Evolutionary conservation across 352 stramenopile species (phyloP), one percentile per base, ranked within the genome.

Genomic region (Phytophthora sp.): DNA sequence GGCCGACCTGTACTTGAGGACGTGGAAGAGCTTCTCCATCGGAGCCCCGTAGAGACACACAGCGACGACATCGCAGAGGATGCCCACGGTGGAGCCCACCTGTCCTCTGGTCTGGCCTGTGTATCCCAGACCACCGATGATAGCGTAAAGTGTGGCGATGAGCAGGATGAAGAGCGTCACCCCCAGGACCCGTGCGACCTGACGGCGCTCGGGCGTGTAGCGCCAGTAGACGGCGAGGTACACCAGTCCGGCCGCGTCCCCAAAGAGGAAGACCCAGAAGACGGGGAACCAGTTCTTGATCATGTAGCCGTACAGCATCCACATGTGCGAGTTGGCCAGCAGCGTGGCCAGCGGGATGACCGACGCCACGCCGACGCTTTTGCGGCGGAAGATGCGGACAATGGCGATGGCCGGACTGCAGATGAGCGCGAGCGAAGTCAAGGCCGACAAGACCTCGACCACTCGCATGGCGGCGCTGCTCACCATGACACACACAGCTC

Each of bases 181-280:
- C 0, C 27, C 54, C 27, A 77, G 28, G 11, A 78, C 37, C 3
- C 24, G 48, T 3, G 41, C 42, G n/a, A 80, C 58, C n/a, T 49
- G 41, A 1, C 46, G 42, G 12, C 54, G 71, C 15, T 77, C 66
- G 4, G 61, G 49, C 20, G 68, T 71, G 64, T 74, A 80, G 20
- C 57, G 62, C 35, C 77, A 84, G 60, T 83, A 87, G 15, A 85
- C 59, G 1, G 61, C 46, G 34, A 85, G 55, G 61, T 83, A 88
- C 15, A 73, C 35, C 32, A 64, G 38, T 3, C 54, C 52, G 3
- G 39, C 56, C 27, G 69, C 28, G 27, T 74, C 69, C 2, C 65
- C 69, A 15, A 70, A 73, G 12, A 74, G 21, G 28, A 70, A 77
- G 20, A 63, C 72, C 12, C 41, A 53, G 44, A 84, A 78, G 28